Evolutionary conservation across 306 rosid genomes (phyloP).

Genomic region (Casuarina glauca): DNA sequence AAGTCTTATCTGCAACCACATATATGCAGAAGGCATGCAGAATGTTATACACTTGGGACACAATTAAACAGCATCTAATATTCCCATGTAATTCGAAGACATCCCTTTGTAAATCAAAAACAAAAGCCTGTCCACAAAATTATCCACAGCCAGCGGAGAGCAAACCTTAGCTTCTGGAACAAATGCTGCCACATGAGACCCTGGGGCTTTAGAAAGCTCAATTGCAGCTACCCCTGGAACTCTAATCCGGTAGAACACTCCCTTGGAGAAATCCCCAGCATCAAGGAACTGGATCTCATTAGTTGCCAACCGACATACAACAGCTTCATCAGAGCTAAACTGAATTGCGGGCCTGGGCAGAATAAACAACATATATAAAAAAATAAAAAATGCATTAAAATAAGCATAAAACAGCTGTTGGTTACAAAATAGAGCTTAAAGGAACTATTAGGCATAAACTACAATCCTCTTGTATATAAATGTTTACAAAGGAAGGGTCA

Average conservation of each 20-base stretch:
- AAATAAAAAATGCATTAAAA: not conserved
- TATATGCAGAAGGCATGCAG: not conserved
- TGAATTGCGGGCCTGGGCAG: slow-evolving; percentile 73
- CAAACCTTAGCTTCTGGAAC: slow-evolving; percentile 90
- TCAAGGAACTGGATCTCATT: slow-evolving; percentile 90
- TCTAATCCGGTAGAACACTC: slow-evolving; percentile 56
- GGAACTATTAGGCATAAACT: not conserved
- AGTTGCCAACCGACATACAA: slow-evolving; percentile 77
- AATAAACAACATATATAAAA: not conserved
- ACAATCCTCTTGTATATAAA: not conserved
- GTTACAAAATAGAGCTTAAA: not conserved
- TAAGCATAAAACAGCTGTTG: not conserved
- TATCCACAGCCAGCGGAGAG: slow-evolving; percentile 9
- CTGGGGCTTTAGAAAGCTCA: slow-evolving; percentile 81
- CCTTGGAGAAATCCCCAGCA: slow-evolving; percentile 66
- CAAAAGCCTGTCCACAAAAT: slow-evolving; percentile 6
- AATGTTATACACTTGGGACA: slow-evolving; percentile 10
- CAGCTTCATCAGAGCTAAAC: slow-evolving; percentile 76
- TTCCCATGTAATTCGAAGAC: slow-evolving; percentile 1
- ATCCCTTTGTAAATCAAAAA: slow-evolving; percentile 10
- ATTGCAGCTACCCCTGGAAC: slow-evolving; percentile 74
- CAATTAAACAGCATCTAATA: slow-evolving; percentile 6
- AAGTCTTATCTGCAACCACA: not conserved
- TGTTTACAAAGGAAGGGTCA: not conserved
- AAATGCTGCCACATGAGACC: slow-evolving; percentile 82